These are phyloP conservation scores for Plasmodium coatneyi DNA, from an alignment of 169 alveolate genomes.

Conservation along the genomic window DNA sequence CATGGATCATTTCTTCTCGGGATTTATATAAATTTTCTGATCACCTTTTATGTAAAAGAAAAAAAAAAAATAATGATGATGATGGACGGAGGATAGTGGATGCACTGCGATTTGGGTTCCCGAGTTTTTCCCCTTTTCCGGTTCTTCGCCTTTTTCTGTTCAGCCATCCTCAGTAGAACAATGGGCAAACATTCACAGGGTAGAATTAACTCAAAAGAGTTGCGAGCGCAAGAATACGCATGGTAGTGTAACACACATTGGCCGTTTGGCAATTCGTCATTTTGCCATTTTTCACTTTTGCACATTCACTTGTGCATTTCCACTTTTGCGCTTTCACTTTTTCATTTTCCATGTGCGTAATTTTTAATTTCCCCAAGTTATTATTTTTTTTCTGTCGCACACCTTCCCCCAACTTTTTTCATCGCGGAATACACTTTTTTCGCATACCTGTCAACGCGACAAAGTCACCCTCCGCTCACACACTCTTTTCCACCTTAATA, in stretches of 20 bases:
- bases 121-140: background rate
- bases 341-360: background rate
- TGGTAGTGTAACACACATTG: background rate
- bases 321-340: no score
- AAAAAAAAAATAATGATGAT: background rate
- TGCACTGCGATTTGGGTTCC: background rate
- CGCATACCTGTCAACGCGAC: background rate
- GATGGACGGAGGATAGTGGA: background rate
- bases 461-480: background rate
- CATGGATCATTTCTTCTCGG: background rate
- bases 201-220: background rate
- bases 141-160: background rate
- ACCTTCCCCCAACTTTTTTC: background rate
- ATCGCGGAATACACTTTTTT: background rate
- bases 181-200: background rate
- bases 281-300: background rate
- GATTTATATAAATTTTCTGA: background rate
- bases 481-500: background rate
- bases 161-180: background rate
- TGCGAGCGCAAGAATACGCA: background rate
- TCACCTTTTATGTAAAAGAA: background rate
- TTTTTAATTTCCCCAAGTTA: background rate
- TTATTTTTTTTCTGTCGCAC: background rate
- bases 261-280: background rate
- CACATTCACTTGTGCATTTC: background rate